Base-by-base conservation (phyloP, 371 early-diverging fungal species). In the Mortierella sp. region DNA sequence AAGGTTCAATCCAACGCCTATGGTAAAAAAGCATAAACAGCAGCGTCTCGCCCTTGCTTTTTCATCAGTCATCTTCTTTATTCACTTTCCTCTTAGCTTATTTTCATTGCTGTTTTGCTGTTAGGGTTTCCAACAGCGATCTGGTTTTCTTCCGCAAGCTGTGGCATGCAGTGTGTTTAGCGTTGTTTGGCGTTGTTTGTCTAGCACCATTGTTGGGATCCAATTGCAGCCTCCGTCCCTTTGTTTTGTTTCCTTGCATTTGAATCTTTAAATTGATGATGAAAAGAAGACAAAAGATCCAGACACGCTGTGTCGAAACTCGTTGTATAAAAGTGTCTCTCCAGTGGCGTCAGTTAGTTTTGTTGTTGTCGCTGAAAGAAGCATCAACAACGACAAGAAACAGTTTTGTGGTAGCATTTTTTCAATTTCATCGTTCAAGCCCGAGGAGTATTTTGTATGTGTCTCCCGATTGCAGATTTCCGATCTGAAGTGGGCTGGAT, bases 391-490 rank as follows among this genome's bases (percentile, higher is more conserved):
- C n/a, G 10, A 1, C n/a, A 26, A 58, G 26, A n/a, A 57, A 10
- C 0, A 28, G 28, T 11, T 28, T 11, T 57, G n/a, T n/a, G n/a
- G 55, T 54, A 38, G 42, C 48, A 48, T n/a, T n/a, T n/a, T n/a
- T n/a, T n/a, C n/a, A n/a, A n/a, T n/a, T n/a, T n/a, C n/a, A n/a
- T n/a, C n/a, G n/a, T n/a, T n/a, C n/a, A n/a, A n/a, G n/a, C n/a
- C n/a, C n/a, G n/a, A n/a, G 14, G 48, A 11, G 11, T 28, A 10
- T 60, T 28, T 28, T 60, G 28, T 48, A 11, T 31, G 11, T 31
- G 65, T 65, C 21, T 38, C 65, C 65, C 65, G 65, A 65, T 65
- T 65, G 65, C 65, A 31, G 65, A 65, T 65, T 65, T 38, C 65
- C 65, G 65, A 65, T 65, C 65, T 65, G 38, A 34, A 11, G 8